phyloP scores from a whole-genome alignment of 306 rosid genomes.

The Rubus parviflorus region DNA sequence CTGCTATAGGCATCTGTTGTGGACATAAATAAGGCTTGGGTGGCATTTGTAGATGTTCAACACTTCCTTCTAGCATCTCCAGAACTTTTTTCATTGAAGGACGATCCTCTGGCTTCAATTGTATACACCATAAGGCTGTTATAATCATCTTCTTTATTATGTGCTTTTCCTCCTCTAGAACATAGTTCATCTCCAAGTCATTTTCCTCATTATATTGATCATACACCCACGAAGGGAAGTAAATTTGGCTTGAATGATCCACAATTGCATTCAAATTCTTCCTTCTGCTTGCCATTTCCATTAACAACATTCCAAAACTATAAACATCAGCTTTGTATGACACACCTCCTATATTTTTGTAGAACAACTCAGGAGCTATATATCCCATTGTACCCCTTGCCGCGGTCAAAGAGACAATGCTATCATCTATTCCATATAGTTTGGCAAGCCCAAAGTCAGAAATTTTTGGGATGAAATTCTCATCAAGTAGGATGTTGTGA shows the following conservation, averaged over 20 bases:
- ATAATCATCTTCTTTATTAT: neutral
- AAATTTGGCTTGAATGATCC: neutral
- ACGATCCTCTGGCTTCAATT: constrained; percentile 12
- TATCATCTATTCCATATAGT: too few relatives aligned
- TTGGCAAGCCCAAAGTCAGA: too few relatives aligned
- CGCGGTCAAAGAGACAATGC: too few relatives aligned
- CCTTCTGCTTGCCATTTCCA: constrained; percentile 5
- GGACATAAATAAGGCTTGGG: neutral
- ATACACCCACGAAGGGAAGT: neutral
- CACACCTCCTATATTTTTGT: too few relatives aligned
- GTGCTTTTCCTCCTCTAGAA: neutral
- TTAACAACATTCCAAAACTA: neutral
- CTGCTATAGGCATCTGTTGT: neutral
- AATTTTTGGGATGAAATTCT: too few relatives aligned
- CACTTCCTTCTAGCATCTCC: constrained; percentile 1
- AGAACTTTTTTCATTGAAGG: constrained; percentile 6
- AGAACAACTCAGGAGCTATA: too few relatives aligned
- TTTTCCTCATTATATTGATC: neutral
- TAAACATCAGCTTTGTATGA: neutral
- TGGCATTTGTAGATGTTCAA: neutral
- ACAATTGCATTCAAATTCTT: neutral
- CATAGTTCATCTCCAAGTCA: neutral
- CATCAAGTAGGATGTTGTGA: too few relatives aligned
- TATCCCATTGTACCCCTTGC: too few relatives aligned
- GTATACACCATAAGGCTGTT: neutral